Evolutionary conservation across 305 asterid species (phyloP).

Genomic region (Fraxinus xanthoxyloides): DNA sequence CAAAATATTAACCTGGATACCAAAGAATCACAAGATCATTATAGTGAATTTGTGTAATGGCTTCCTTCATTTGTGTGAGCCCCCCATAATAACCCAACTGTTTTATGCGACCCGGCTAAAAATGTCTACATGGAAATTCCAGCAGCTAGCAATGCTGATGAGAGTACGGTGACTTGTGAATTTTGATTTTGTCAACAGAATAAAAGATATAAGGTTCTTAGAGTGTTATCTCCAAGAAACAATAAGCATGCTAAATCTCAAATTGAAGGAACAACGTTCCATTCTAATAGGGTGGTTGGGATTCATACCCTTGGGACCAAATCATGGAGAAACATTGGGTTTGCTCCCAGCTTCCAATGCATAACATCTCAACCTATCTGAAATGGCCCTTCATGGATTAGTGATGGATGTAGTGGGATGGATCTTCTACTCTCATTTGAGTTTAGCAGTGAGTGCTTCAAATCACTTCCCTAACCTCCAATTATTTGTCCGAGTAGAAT

Average conservation of each 20-base stretch:
- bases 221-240: background rate
- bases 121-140: no score
- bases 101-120: no score
- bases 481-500: background rate
- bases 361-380: background rate
- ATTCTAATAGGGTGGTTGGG: background rate
- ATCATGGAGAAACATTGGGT: conserved; percentile 2
- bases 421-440: background rate
- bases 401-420: no score
- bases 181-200: no score
- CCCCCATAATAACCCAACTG: no score
- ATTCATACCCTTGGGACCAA: background rate
- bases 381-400: background rate
- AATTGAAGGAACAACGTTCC: background rate
- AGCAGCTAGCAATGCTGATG: no score
- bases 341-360: background rate
- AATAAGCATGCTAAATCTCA: background rate
- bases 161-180: no score
- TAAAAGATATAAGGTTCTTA: no score
- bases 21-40: no score
- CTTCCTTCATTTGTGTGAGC: no score
- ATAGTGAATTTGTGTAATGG: no score
- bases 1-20: no score
- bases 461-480: background rate
- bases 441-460: background rate